Evolutionary conservation across 352 stramenopile species (phyloP), one percentile per base, ranked within the genome.

Genomic region (Phytophthora brassicae): DNA sequence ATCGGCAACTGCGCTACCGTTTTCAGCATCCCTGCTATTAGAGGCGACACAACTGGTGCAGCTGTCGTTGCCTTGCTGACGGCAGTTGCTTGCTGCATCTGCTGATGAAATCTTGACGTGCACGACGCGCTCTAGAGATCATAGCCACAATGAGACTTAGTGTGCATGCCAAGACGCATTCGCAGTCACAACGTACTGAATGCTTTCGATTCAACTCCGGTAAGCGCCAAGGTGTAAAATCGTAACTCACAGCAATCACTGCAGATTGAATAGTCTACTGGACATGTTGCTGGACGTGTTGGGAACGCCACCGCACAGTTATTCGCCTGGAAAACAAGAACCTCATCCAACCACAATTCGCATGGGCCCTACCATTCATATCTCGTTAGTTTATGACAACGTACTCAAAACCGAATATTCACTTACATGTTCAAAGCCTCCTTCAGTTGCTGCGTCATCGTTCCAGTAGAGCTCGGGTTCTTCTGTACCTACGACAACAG

Each of bases 221-320:
- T 69, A 8, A 81, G 48, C 6, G 70, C 52, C 46, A 83, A 49
- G 51, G 74, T 74, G 66, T 81, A 85, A 52, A 86, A 84, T 17
- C 28, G 70, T 38, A 89, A 61, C n/a, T 46, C 24, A 39, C 79
- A 86, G 4, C 22, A 57, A 24, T 48, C 74, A 28, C 35, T 47
- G 58, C 75, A 88, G 6, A 41, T 58, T 7, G 72, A 73, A 61
- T 75, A 88, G 58, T 84, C 66, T 5, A 88, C 50, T 11, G 68
- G 49, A 39, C 82, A 79, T 23, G 51, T 49, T 33, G 65, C 71
- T 4, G 68, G 69, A 23, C 47, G 68, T 20, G 46, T 67, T 36
- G 59, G 60, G 44, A 74, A 85, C 17, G 57, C 44, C 4, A 53
- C 71, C 11, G 63, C 64, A 41, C 79, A 88, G 53, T 85, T 66